These are phyloP conservation scores for Phlegmacium glaucopus DNA, from an alignment of 768 basidiomycete species.

Conservation along the genomic window DNA sequence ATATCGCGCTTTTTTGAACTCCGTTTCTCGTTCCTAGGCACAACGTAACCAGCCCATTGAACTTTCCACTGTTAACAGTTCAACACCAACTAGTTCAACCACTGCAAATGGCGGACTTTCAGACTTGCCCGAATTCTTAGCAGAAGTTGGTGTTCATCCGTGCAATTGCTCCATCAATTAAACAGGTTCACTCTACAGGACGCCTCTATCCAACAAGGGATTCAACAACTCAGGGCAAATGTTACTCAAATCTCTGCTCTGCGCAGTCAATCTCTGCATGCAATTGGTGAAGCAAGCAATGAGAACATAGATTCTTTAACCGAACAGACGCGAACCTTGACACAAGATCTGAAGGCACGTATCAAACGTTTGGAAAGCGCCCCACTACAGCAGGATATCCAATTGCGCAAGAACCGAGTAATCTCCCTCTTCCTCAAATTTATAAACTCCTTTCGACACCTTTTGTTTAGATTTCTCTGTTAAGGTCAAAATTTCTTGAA, in stretches of 20 bases:
- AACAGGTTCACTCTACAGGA: slow-evolving; percentile 28
- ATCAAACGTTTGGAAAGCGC: slow-evolving; percentile 51
- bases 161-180: neutral
- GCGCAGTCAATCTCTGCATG: slow-evolving; percentile 35
- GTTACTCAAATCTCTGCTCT: slow-evolving; percentile 34
- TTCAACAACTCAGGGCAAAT: slow-evolving; percentile 35
- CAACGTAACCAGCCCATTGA: slow-evolving; percentile 32
- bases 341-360: slow-evolving; percentile 52
- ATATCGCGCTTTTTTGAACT: slow-evolving; percentile 1
- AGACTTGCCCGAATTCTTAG: slow-evolving; percentile 27
- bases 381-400: slow-evolving; percentile 26
- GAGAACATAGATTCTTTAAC: slow-evolving; percentile 54
- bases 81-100: slow-evolving; percentile 13
- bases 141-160: slow-evolving; percentile 26
- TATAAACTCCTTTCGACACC: neutral
- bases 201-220: slow-evolving; percentile 37
- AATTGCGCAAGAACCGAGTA: slow-evolving; percentile 40
- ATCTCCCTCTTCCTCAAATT: slow-evolving; percentile 1
- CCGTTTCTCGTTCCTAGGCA: slow-evolving; percentile 30
- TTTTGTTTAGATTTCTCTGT: slow-evolving; percentile 44
- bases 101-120: slow-evolving; percentile 15
- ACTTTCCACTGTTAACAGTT: slow-evolving; percentile 22
- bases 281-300: slow-evolving; percentile 27
- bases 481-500: slow-evolving; percentile 71
- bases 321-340: slow-evolving; percentile 56